A percentile compares a stretch with the other conserved stretches of the same genome.
Conservation (phyloP, 2,329 filamentous ascomycete species). For the Albophoma yamanashiensis region DNA sequence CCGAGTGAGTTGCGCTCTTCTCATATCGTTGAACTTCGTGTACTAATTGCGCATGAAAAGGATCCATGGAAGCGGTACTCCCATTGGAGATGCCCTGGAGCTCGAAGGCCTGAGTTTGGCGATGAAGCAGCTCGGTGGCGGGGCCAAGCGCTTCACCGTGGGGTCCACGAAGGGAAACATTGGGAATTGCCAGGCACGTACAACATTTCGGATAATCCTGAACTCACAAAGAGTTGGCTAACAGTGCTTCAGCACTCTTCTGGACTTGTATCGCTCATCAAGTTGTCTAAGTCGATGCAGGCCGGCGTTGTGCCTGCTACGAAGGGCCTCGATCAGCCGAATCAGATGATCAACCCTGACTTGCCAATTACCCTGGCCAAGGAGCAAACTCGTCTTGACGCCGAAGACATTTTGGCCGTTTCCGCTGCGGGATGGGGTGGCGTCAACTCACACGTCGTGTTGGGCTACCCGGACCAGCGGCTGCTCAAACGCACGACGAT, state of each 20-base stretch:
- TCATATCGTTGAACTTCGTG: no score
- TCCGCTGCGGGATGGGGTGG: conserved; percentile 35
- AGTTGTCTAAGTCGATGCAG: conserved; percentile 8
- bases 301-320: conserved; percentile 2
- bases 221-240: neutral
- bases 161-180: conserved; percentile 6
- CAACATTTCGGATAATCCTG: neutral
- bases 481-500: neutral
- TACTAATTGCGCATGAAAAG: neutral
- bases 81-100: conserved; percentile 6
- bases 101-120: conserved; percentile 4
- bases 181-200: conserved; percentile 4
- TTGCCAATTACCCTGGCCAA: conserved; percentile 2
- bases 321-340: conserved; percentile 1
- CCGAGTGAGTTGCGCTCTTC: neutral
- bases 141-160: neutral
- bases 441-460: conserved; percentile 35
- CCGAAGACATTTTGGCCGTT: conserved; percentile 3
- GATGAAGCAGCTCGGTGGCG: conserved; percentile 1
- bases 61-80: conserved; percentile 7
- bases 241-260: conserved; percentile 3
- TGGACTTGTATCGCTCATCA: conserved; percentile 5
- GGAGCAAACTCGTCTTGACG: neutral
- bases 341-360: conserved; percentile 3
- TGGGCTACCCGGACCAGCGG: conserved; percentile 18